Conservation (phyloP, 169 alveolate genomes). For the Fabrea salina region DNA sequence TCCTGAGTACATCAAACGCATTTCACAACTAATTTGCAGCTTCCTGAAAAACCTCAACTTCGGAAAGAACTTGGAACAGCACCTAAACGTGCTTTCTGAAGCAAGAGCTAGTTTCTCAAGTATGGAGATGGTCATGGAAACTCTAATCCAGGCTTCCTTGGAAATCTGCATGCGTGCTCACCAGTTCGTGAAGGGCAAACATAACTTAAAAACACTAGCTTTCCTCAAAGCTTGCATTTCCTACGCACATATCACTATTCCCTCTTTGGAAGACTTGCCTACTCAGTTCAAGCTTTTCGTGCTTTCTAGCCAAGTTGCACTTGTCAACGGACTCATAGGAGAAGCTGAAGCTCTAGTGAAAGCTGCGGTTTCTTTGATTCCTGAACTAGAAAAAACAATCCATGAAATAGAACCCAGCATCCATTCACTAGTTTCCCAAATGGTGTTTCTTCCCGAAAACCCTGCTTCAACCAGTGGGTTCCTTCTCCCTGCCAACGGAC, state of each 20-base stretch:
- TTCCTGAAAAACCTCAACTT: conserved; percentile 67
- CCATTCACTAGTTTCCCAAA: conserved; percentile 50
- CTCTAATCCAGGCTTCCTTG: not conserved
- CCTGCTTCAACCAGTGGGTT: conserved; percentile 47
- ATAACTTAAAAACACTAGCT: conserved; percentile 63
- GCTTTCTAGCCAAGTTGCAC: conserved; percentile 62
- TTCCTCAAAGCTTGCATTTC: conserved; percentile 78
- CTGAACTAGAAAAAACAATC: conserved; percentile 36
- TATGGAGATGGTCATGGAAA: conserved; percentile 62
- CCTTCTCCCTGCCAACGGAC: conserved; percentile 62
- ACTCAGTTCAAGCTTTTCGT: conserved; percentile 61
- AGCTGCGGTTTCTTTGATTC: conserved; percentile 56
- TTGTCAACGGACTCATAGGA: conserved; percentile 62
- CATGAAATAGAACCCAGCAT: conserved; percentile 39
- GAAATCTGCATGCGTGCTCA: conserved; percentile 54
- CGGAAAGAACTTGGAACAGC: conserved; percentile 72
- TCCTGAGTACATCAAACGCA: conserved; percentile 65
- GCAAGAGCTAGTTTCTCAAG: conserved; percentile 72
- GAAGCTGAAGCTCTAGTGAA: conserved; percentile 70
- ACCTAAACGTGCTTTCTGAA: conserved; percentile 65
- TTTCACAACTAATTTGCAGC: conserved; percentile 50
- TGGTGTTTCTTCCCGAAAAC: conserved; percentile 68
- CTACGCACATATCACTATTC: conserved; percentile 71
- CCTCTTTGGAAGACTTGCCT: conserved; percentile 51
- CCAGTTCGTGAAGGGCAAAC: conserved; percentile 63